Evolutionary conservation across 768 basidiomycete species (phyloP).

Genomic region (Psilocybe sp.): DNA sequence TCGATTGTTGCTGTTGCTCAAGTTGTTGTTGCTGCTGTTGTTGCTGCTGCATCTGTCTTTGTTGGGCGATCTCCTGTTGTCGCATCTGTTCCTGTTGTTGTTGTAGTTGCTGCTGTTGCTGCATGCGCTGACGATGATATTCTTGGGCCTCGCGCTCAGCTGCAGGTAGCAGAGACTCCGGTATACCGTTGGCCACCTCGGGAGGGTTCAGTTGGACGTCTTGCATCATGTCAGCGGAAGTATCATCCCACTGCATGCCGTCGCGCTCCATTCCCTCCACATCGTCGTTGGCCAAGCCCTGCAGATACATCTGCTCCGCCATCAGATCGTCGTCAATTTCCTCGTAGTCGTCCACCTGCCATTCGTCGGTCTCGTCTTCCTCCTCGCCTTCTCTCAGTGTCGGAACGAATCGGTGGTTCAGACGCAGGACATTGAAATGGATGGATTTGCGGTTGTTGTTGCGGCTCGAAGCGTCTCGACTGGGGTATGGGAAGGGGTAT

Average conservation of each 20-base stretch:
- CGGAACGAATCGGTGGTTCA: conserved; percentile 74
- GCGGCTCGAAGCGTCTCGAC: conserved; percentile 28
- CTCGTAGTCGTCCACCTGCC: conserved; percentile 67
- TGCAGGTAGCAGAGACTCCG: conserved; percentile 35
- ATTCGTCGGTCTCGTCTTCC: conserved; percentile 63
- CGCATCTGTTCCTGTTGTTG: conserved; percentile 31
- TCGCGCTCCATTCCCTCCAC: conserved; percentile 66
- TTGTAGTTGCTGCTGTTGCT: conserved; percentile 21
- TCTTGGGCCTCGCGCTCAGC: conserved; percentile 28
- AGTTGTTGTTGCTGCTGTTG: conserved; percentile 31
- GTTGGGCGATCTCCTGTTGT: conserved; percentile 30
- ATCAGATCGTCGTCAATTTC: conserved; percentile 66
- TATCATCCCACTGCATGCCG: conserved; percentile 86
- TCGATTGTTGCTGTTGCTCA: conserved; percentile 24
- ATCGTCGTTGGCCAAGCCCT: conserved; percentile 29
- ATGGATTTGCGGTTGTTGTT: conserved; percentile 47
- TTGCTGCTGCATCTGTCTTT: conserved; percentile 29
- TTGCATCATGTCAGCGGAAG: conserved; percentile 46
- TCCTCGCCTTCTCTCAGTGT: conserved; percentile 83
- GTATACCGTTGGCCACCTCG: conserved; percentile 21
- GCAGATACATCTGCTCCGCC: conserved; percentile 44
- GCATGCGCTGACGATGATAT: conserved; percentile 12
- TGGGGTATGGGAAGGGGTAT: conserved; percentile 47
- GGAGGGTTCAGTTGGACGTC: conserved; percentile 15
- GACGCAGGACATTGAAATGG: conserved; percentile 67